Evolutionary conservation across 768 basidiomycete genomes (phyloP).

Genomic region (Psilocybe azurescens): DNA sequence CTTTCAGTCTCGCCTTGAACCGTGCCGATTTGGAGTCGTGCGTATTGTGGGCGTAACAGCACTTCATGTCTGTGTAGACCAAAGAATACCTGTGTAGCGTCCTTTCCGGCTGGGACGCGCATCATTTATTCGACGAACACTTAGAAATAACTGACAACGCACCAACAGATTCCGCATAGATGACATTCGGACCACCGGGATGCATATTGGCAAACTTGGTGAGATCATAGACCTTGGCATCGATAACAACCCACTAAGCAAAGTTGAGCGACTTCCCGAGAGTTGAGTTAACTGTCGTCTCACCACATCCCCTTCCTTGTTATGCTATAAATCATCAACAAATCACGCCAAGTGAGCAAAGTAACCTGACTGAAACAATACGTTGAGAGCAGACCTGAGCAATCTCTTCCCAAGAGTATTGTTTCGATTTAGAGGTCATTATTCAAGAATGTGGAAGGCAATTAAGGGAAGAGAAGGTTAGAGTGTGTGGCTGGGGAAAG

Average conservation of each 20-base stretch:
- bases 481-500: not conserved
- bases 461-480: not conserved
- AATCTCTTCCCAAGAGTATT: constrained; percentile 66
- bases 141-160: constrained; percentile 22
- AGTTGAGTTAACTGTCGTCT: constrained; percentile 26
- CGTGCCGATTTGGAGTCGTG: constrained; percentile 36
- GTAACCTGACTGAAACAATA: not conserved
- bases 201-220: constrained; percentile 84
- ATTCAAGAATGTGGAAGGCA: not conserved
- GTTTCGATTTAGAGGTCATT: constrained; percentile 33
- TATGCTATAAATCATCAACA: constrained; percentile 61
- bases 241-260: constrained; percentile 80
- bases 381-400: constrained; percentile 52
- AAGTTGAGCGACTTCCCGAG: not conserved
- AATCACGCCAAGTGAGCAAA: not conserved
- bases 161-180: constrained; percentile 72
- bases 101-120: constrained; percentile 58
- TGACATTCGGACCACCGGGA: constrained; percentile 81
- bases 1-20: constrained; percentile 34
- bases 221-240: constrained; percentile 83
- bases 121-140: not conserved
- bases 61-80: constrained; percentile 39
- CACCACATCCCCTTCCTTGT: constrained; percentile 83
- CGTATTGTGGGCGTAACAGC: constrained; percentile 35
- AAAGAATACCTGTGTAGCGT: constrained; percentile 46